Evolutionary conservation across 805 yeast genomes (phyloP), one percentile per base, ranked within the genome.

Genomic region (Yamadazyma kitorensis): DNA sequence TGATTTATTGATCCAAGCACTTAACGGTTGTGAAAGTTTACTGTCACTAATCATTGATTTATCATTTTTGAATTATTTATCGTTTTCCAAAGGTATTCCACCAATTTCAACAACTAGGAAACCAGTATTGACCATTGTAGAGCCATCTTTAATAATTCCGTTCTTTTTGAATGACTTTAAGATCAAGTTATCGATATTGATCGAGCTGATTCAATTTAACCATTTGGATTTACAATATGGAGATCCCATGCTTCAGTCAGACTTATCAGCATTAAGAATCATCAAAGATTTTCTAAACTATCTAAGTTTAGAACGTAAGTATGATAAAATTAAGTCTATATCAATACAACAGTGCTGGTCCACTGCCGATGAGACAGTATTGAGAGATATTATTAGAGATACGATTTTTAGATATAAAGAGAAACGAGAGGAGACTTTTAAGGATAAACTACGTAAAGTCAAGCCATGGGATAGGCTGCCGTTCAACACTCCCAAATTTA

Each of bases 311-410:
- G 33, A 24, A 13, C 14, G 9, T n/a, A n/a, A n/a, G n/a, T 14
- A 15, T 14, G 11, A 20, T 16, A 27, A 27, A 10, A 29, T 28
- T 17, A 19, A 19, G 10, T 19, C 22, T 7, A 10, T 19, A 7
- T 23, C 37, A 9, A 34, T 34, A 19, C 28, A 27, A 23, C 52
- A 57, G 33, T 53, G 57, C 16, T 59, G 66, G 66, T 54, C 63
- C 2, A 46, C 55, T 10, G 38, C 51, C 2, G 62, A 59, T 36
- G 64, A 57, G 17, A 32, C 55, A 8, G 38, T 47, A 5, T 24
- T 50, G 5, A 41, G 56, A 36, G 49, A 52, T 23, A 21, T 12
- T 16, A 14, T 40, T 5, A 21, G 33, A 18, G 40, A 36, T 45
- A 41, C 19, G 31, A 35, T 30, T 13, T 25, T 27, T 18, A 18